These are phyloP conservation scores for Eimeria acervulina DNA, from an alignment of 169 alveolate genomes.

Conservation along the genomic window DNA sequence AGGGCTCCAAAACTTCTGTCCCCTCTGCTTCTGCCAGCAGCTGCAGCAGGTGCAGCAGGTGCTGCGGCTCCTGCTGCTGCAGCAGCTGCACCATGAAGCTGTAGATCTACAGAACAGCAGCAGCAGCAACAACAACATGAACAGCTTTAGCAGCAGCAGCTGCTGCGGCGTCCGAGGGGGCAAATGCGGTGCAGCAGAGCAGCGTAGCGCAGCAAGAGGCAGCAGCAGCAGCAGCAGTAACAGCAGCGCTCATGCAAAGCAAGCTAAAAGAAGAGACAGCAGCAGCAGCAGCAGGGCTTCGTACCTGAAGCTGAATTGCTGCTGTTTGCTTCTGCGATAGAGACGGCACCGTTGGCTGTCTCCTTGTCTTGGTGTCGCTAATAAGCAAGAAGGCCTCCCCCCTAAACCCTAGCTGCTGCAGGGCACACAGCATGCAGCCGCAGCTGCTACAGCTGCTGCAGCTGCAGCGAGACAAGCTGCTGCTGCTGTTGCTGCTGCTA, in stretches of 20 bases:
- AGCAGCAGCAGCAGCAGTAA: not conserved
- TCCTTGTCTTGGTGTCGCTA: conserved; percentile 21
- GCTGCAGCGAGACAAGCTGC: not conserved
- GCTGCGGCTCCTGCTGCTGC: not conserved
- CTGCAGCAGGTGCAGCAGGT: not conserved
- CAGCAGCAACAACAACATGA: conserved; percentile 32
- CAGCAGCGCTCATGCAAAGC: not conserved
- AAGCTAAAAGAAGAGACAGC: no score
- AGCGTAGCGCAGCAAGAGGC: not conserved
- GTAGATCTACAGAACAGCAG: not conserved
- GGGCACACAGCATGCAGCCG: not conserved
- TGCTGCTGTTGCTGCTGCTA: conserved; percentile 21
- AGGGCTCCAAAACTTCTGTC: not conserved
- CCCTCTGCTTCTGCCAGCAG: conserved; percentile 31
- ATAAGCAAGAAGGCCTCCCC: not conserved
- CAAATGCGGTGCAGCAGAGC: not conserved
- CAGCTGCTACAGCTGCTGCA: conserved; percentile 22
- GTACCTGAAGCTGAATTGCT: conserved; percentile 13
- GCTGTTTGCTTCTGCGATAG: conserved; percentile 25
- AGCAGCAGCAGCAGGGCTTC: not conserved
- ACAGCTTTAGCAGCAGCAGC: not conserved
- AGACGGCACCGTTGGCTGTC: not conserved
- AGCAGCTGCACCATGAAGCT: conserved; percentile 36
- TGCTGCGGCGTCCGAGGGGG: not conserved
- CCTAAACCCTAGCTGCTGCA: not conserved